phyloP scores from a whole-genome alignment of 192 early-diverging fungal species.

The Phlyctochytrium bullatum region DNA sequence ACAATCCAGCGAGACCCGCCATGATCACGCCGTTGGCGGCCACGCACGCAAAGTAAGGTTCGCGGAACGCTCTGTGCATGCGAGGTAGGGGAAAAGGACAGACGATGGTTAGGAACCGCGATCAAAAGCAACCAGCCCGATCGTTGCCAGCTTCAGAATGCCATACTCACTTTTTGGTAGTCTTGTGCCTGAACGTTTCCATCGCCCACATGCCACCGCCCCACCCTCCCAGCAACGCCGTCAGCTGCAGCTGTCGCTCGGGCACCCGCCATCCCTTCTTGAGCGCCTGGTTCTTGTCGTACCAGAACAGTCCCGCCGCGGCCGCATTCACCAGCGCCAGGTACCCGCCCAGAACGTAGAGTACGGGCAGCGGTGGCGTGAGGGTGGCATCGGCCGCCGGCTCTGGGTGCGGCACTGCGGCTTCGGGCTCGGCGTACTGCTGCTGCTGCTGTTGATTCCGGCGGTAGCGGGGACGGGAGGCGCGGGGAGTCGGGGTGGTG shows the following conservation, averaged over 20 bases:
- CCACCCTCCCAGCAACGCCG: constrained; percentile 53
- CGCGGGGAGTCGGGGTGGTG: too few species aligned
- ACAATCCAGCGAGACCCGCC: constrained; percentile 10
- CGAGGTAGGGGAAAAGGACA: too few species aligned
- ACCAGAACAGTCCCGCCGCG: constrained; percentile 46
- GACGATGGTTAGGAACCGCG: too few species aligned
- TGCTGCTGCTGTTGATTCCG: constrained; percentile 1
- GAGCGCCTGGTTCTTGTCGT: constrained; percentile 53
- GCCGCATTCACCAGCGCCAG: constrained; percentile 36
- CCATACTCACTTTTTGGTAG: constrained; percentile 37
- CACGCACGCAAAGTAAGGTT: constrained; percentile 37
- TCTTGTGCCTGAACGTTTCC: constrained; percentile 53
- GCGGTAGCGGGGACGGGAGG: background rate
- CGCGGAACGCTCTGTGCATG: constrained; percentile 35
- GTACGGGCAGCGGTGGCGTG: constrained; percentile 19
- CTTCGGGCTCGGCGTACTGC: background rate
- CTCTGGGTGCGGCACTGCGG: background rate
- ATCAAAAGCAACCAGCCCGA: too few species aligned
- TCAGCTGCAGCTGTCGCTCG: constrained; percentile 47
- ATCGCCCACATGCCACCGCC: constrained; percentile 52
- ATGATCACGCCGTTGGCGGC: constrained; percentile 5
- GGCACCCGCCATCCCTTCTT: constrained; percentile 51
- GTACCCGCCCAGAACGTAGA: constrained; percentile 32
- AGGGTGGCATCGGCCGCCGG: background rate
- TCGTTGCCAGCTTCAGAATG: too few species aligned